Percentiles rank a stretch among this genome's conserved stretches.
Conservation (phyloP, 2,329 filamentous ascomycete genomes). For the Lasiodiplodia theobromae region DNA sequence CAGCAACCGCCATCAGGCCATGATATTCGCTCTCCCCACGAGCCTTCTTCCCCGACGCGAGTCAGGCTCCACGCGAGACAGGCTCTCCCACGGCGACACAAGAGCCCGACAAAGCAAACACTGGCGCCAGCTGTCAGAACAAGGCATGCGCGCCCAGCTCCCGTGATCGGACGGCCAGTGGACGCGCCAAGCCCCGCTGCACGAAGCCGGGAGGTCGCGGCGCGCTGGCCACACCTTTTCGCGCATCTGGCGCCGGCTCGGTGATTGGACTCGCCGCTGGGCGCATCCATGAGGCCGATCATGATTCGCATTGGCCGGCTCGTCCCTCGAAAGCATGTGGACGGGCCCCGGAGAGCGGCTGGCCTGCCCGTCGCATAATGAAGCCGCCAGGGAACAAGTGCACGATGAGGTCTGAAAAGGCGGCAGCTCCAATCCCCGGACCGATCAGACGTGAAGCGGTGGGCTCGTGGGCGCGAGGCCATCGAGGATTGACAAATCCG, state of each 20-base stretch:
- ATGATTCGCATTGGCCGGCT: slow-evolving; percentile 29
- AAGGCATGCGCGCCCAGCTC: slow-evolving; percentile 4
- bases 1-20: slow-evolving; percentile 27
- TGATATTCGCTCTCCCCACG: slow-evolving; percentile 25
- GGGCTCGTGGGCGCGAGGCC: slow-evolving; percentile 8
- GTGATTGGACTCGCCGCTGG: slow-evolving; percentile 25
- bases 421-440: slow-evolving; percentile 20
- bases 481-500: slow-evolving; percentile 20
- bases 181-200: slow-evolving; percentile 19
- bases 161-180: slow-evolving; percentile 11
- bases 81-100: slow-evolving; percentile 8
- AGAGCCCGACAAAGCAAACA: slow-evolving; percentile 3
- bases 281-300: slow-evolving; percentile 29
- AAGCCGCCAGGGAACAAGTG: not conserved
- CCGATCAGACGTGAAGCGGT: slow-evolving; percentile 20
- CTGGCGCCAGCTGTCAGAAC: not conserved
- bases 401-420: slow-evolving; percentile 6
- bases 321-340: slow-evolving; percentile 25
- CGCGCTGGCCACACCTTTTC: slow-evolving; percentile 23
- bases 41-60: slow-evolving; percentile 25
- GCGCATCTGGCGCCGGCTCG: slow-evolving; percentile 26
- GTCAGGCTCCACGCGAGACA: slow-evolving; percentile 26
- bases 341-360: slow-evolving; percentile 22
- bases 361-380: slow-evolving; percentile 22
- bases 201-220: slow-evolving; percentile 6